A percentile compares a stretch with the other conserved stretches of the same genome.
phyloP scores from a whole-genome alignment of 2,329 filamentous ascomycete species.

The Coniochaeta sp. region DNA sequence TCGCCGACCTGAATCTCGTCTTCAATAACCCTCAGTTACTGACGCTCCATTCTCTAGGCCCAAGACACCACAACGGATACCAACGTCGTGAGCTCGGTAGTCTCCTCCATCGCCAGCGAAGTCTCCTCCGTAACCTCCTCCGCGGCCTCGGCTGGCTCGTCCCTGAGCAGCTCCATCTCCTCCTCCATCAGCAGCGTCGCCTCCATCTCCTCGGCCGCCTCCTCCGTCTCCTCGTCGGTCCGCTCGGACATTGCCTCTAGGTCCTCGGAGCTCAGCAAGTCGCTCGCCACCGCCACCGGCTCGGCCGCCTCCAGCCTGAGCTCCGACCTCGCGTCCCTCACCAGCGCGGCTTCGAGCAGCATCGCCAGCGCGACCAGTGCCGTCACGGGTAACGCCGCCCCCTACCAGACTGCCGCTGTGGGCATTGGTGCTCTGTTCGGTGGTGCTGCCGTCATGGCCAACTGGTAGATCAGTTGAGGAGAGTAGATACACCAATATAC shows the following conservation, averaged over 20 bases:
- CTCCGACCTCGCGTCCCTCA: conserved; percentile 6
- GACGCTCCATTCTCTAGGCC: conserved; percentile 9
- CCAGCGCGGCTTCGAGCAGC: conserved; percentile 9
- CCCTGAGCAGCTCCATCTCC: conserved; percentile 12
- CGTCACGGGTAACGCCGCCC: conserved; percentile 19
- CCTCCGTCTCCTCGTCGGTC: conserved; percentile 16
- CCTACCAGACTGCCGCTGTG: conserved; percentile 32
- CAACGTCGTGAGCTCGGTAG: conserved; percentile 6
- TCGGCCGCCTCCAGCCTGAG: conserved; percentile 12
- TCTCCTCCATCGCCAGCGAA: conserved; percentile 4
- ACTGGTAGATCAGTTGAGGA: conserved; percentile 27
- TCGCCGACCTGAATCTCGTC: not conserved
- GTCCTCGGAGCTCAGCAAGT: conserved; percentile 19
- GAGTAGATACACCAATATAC: no score
- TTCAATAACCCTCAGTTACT: not conserved
- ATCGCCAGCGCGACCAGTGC: not conserved
- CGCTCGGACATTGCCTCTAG: conserved; percentile 17
- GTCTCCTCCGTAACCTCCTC: conserved; percentile 10
- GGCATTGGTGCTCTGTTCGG: conserved; percentile 40
- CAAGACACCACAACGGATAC: conserved; percentile 12
- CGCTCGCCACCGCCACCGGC: conserved; percentile 20
- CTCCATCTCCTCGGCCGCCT: conserved; percentile 7
- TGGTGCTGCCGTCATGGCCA: conserved; percentile 36
- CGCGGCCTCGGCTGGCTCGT: conserved; percentile 15
- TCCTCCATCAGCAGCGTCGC: conserved; percentile 9